Evolutionary conservation across 805 yeast species (phyloP).

Genomic region (Metschnikowia proteae): DNA sequence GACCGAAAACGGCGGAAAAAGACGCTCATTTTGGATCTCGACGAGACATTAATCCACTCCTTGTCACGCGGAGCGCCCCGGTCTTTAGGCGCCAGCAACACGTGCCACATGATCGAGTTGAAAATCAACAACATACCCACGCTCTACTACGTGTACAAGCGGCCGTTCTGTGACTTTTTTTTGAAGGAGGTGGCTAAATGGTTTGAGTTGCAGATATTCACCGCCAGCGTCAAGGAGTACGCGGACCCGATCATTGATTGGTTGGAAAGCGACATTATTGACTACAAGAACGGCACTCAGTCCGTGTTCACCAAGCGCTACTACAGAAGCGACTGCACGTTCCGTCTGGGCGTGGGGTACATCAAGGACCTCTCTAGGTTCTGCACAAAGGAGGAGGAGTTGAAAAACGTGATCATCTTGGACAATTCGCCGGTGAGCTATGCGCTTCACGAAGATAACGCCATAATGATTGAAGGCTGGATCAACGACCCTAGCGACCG

Average conservation of each 20-base stretch:
- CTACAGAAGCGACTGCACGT: slow-evolving; percentile 77
- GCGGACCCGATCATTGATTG: slow-evolving; percentile 97
- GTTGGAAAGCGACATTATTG: slow-evolving; percentile 60
- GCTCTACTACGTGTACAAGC: slow-evolving; percentile 81
- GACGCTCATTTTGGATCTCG: slow-evolving; percentile 81
- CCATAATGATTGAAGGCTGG: slow-evolving; percentile 96
- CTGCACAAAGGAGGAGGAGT: slow-evolving; percentile 61
- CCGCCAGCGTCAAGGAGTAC: slow-evolving; percentile 91
- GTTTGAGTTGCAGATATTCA: slow-evolving; percentile 87
- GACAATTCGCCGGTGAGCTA: slow-evolving; percentile 94
- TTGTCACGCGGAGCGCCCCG: slow-evolving; percentile 62
- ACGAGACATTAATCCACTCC: slow-evolving; percentile 93
- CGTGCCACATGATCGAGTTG: slow-evolving; percentile 76
- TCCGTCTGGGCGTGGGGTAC: slow-evolving; percentile 78
- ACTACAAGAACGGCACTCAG: slow-evolving; percentile 14
- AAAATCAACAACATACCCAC: slow-evolving; percentile 65
- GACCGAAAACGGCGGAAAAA: slow-evolving; percentile 43
- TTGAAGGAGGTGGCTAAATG: slow-evolving; percentile 73
- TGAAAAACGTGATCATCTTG: slow-evolving; percentile 67
- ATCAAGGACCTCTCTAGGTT: slow-evolving; percentile 47
- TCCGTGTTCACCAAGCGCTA: slow-evolving; percentile 52
- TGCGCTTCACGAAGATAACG: slow-evolving; percentile 79
- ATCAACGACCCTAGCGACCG: slow-evolving; percentile 91
- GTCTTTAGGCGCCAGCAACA: slow-evolving; percentile 29
- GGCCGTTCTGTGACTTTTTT: slow-evolving; percentile 89